These are phyloP conservation scores for Sporothrix inflata DNA, from an alignment of 2,329 filamentous ascomycete species.

Conservation along the genomic window DNA sequence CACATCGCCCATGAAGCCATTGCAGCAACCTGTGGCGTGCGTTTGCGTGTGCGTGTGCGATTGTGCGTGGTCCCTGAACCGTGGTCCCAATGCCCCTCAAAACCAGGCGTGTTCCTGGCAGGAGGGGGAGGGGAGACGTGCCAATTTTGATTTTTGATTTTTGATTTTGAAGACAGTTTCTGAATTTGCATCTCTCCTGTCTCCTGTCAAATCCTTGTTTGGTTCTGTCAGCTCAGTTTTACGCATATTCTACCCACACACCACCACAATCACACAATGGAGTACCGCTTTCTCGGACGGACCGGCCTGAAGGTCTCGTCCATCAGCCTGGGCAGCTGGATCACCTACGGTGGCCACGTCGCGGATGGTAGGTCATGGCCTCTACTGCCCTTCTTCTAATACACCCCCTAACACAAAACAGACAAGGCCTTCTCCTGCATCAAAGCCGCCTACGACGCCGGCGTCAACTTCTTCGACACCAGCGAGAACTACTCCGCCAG, in stretches of 20 bases:
- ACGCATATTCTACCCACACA: not conserved
- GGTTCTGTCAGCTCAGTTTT: not conserved
- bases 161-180: not conserved
- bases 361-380: constrained; percentile 58
- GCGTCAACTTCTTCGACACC: constrained; percentile 69
- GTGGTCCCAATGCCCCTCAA: not conserved
- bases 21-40: constrained; percentile 10
- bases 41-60: not conserved
- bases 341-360: constrained; percentile 76
- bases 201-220: not conserved
- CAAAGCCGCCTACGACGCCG: constrained; percentile 64
- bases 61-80: not conserved
- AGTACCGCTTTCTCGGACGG: constrained; percentile 71
- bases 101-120: constrained; percentile 2
- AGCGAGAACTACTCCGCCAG: constrained; percentile 59
- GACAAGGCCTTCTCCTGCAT: constrained; percentile 55
- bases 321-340: constrained; percentile 71
- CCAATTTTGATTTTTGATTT: not conserved
- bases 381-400: not conserved
- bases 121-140: not conserved
- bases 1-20: constrained; percentile 16
- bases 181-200: not conserved
- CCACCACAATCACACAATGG: constrained; percentile 51
- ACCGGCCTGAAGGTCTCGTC: constrained; percentile 75
- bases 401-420: not conserved